Evolutionary conservation across 2,329 filamentous ascomycete genomes (phyloP), one percentile per base, ranked within the genome.

Genomic region (Dactylellina cionopaga): DNA sequence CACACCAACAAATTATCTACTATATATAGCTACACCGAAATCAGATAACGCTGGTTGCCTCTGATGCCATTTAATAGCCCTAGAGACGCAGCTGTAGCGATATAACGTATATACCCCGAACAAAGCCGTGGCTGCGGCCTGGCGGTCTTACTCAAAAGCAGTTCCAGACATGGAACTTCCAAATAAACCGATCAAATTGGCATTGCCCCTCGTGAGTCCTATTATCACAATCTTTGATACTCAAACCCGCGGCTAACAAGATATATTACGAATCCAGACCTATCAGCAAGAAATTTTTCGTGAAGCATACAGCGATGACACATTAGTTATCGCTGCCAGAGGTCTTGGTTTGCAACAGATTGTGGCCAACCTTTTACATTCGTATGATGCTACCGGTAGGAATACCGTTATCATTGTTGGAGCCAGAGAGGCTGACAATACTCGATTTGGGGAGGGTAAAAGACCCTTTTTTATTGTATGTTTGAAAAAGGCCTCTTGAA

Each of bases 261-360:
- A n/a, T n/a, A n/a, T n/a, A n/a, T n/a, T n/a, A n/a, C n/a, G n/a
- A 17, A 62, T 76, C 6, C 73, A 90, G 88, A 85, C 92, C 84
- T 99, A 96, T 81, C 95, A 99, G 83, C 93, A 98, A 83, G 90
- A 92, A 78, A 88, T 98, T 78, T 98, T 98, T 83, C 92, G 91
- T 80, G 91, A 95, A 82, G 88, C 96, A 76, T 90, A 92, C 75
- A 84, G 88, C 73, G 91, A 97, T 83, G 95, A 99, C 90, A 90
- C 96, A 81, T 89, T 99, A 75, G 90, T 98, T 77, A 85, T 99
- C 60, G 86, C 98, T 62, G 95, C 94, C 41, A 91, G 92, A 58
- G 95, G 95, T 76, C 89, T 99, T 49, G 95, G 95, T 77, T 88
- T 98, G 46, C 87, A 97, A 80, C 92, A 92, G 76, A 87, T 99